Evolutionary conservation across 2,329 filamentous ascomycete genomes (phyloP), one percentile per base, ranked within the genome.

Genomic region (Fusarium napiforme): DNA sequence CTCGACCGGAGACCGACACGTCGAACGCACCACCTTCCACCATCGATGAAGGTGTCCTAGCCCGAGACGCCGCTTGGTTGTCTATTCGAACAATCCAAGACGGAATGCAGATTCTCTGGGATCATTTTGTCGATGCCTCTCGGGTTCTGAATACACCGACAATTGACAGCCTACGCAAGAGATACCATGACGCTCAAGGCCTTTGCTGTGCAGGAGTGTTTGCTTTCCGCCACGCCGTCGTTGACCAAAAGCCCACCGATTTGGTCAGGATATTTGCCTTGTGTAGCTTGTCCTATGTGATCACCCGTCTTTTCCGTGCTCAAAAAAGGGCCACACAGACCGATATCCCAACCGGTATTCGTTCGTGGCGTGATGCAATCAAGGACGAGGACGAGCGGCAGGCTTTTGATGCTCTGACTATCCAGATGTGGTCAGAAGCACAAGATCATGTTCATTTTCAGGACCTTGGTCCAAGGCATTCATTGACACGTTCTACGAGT

Each of bases 351-450:
- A 42, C 50, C 21, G 75, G 72, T 4, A 1, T 77, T 5, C 30
- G 50, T 7, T 15, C 61, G 4, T 77, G 75, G 76, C 15, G 45
- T 10, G n/a, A 73, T 10, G 60, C 74, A 2, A 59, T 78, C 9
- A 23, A 45, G 28, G 26, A n/a, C 14, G n/a, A 18, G 2, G 50
- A 69, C 1, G 64, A 78, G 14, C 49, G 64, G 4, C 16, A 50
- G 16, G 68, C 63, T 4, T 78, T 78, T 47, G 14, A 43, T 21
- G 12, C 37, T 0, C 49, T 78, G 1, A 59, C 73, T 2, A 1
- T 14, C 2, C 8, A 10, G 4, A 71, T 77, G 16, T 78, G 74
- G 75, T 75, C 76, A 1, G 63, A 77, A 37, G 55, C 69, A 5
- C 49, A 14, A 1, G 39, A 47, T 4, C 53, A 59, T 18, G 40